Evolutionary conservation across 306 rosid genomes (phyloP).

Genomic region (Betula pendula): DNA sequence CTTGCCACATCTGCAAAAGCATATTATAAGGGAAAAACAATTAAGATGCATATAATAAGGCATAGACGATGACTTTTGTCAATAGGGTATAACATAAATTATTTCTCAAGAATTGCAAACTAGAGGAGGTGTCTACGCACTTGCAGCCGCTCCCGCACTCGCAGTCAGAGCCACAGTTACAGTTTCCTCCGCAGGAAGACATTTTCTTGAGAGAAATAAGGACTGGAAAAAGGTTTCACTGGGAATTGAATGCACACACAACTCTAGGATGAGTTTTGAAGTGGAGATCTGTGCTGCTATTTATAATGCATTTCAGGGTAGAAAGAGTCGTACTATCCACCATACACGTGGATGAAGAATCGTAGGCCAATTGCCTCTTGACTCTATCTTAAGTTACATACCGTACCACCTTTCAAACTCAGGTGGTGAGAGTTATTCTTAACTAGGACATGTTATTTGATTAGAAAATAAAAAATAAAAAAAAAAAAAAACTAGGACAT

Average conservation of each 20-base stretch:
- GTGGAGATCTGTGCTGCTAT: background rate
- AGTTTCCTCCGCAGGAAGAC: constrained; percentile 38
- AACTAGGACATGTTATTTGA: too few relatives aligned
- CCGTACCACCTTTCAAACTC: too few relatives aligned
- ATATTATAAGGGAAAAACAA: background rate
- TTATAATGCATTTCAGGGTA: constrained; percentile 14
- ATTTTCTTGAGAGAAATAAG: constrained; percentile 2
- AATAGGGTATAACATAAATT: too few relatives aligned
- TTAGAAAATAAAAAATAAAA: too few relatives aligned
- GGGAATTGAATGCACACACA: background rate
- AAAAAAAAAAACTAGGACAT: too few relatives aligned
- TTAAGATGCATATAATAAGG: too few relatives aligned
- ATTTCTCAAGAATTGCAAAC: background rate
- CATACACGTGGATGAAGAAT: constrained; percentile 39
- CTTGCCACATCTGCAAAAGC: constrained; percentile 24
- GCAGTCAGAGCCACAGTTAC: constrained; percentile 38
- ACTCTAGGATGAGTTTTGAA: constrained; percentile 16
- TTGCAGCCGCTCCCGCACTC: constrained; percentile 16
- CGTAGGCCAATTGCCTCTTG: background rate
- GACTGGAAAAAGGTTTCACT: background rate
- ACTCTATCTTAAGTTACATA: too few relatives aligned
- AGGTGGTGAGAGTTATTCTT: too few relatives aligned
- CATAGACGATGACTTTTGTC: too few relatives aligned
- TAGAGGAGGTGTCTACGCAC: background rate
- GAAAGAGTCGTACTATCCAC: constrained; percentile 30